Evolutionary conservation across 768 basidiomycete genomes (phyloP), one percentile per base, ranked within the genome.

Genomic region (Pleurotus citrinopileatus): DNA sequence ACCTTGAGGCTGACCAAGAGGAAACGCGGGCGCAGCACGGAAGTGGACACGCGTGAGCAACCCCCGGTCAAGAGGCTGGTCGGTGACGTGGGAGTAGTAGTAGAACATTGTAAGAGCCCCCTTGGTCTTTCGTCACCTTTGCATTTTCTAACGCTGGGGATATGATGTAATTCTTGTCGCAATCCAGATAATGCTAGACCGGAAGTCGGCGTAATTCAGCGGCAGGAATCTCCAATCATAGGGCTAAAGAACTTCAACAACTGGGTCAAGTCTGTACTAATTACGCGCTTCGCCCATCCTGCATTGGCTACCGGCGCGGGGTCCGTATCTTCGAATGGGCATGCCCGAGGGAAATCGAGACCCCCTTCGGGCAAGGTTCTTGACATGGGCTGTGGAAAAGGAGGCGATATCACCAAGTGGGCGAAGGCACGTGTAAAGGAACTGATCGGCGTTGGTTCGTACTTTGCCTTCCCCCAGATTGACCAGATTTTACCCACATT

Each of bases 381-480:
- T 19, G 97, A 99, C 70, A 83, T 99, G 70, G 97, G 96, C 4
- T 98, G 96, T 65, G 97, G 97, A n/a, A 99, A 98, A 70, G 97
- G 97, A 9, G 97, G 97, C 3, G 97, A 99, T 70, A 77, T 98
- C 62, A 89, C 82, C 36, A 99, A 99, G 70, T 99, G 97, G 97
- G 75, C 79, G 44, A 93, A 92, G 68, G 94, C 94, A 13, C 81
- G 79, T 44, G 84, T 95, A 28, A 79, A 68, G 58, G 90, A 93
- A 60, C 79, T 93, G 51, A 74, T 93, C 36, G 93, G 87, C 26
- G 78, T 94, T 37, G 95, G 95, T 93, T 68, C 43, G 68, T 60
- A 23, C 54, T 55, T 27, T 13, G n/a, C 9, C 23, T 10, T 54
- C 3, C 12, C 28, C 6, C 32, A 8, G 34, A 22, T 27, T 17